A percentile compares a stretch with the other conserved stretches of the same genome.
Conservation (phyloP, 208 protist species). For the Acanthamoeba castellanii region DNA sequence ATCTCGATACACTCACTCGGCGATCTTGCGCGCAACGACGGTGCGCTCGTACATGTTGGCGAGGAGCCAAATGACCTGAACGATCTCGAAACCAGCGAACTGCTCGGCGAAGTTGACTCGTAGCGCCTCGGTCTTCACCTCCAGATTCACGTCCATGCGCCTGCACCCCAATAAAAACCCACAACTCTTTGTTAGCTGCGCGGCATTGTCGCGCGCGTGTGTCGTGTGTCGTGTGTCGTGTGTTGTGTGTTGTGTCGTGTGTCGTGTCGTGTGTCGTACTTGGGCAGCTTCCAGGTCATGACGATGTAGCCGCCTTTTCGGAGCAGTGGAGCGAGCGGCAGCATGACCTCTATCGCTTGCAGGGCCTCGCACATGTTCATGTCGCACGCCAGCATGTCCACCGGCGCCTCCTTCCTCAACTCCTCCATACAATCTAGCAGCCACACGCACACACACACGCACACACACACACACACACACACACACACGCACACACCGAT, state of each 20-base stretch:
- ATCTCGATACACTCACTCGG: no score
- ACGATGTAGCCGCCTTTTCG: conserved; percentile 8
- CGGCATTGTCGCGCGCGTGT: no score
- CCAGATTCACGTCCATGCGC: not conserved
- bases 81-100: not conserved
- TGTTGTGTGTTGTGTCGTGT: not conserved
- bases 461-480: not conserved
- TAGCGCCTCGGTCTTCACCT: not conserved
- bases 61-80: not conserved
- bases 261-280: not conserved
- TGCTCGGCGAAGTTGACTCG: not conserved
- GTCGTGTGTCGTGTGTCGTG: not conserved
- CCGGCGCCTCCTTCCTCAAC: not conserved
- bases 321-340: not conserved
- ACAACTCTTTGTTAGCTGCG: not conserved
- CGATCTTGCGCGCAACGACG: not conserved
- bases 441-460: not conserved
- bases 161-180: not conserved
- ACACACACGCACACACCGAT: not conserved
- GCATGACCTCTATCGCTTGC: not conserved
- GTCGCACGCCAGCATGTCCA: not conserved
- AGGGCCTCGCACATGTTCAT: conserved; percentile 51
- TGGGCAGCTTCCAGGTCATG: conserved; percentile 39
- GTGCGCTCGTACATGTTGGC: conserved; percentile 50
- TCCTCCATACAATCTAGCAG: not conserved